Evolutionary conservation across 106 monocot species (phyloP).

Genomic region (Acorus gramineus): DNA sequence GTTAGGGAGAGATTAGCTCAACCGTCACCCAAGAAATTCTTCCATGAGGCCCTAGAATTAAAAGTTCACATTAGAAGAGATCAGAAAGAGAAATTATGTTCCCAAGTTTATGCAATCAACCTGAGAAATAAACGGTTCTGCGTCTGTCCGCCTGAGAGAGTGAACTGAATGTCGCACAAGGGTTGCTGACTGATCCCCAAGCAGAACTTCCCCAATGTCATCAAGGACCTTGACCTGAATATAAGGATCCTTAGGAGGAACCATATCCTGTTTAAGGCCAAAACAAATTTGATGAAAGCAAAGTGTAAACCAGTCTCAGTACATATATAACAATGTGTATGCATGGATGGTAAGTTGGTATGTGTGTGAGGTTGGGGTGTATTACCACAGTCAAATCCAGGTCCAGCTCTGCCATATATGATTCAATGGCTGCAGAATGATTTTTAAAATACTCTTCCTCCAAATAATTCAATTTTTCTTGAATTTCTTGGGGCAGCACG

Average conservation of each 20-base stretch:
- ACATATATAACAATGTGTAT: no score
- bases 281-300: no score
- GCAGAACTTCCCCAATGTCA: slow-evolving; percentile 70
- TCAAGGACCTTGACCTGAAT: slow-evolving; percentile 76
- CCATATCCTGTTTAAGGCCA: slow-evolving; percentile 50
- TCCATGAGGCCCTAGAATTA: slow-evolving; percentile 59
- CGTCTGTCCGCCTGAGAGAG: slow-evolving; percentile 76
- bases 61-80: not conserved
- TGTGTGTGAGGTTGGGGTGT: no score
- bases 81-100: not conserved
- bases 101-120: slow-evolving; percentile 18
- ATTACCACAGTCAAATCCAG: slow-evolving; percentile 89
- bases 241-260: slow-evolving; percentile 98
- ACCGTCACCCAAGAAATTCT: slow-evolving; percentile 41
- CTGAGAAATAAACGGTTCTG: slow-evolving; percentile 85
- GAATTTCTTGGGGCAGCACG: slow-evolving; percentile 79
- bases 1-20: no score
- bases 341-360: no score
- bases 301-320: no score
- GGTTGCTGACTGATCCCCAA: slow-evolving; percentile 64
- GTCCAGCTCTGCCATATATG: slow-evolving; percentile 82
- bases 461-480: slow-evolving; percentile 67
- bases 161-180: slow-evolving; percentile 69
- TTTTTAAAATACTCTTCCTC: slow-evolving; percentile 91
- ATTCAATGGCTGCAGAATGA: slow-evolving; percentile 70